phyloP scores from a whole-genome alignment of 805 yeast genomes.

The Cyberlindnera veronae region DNA sequence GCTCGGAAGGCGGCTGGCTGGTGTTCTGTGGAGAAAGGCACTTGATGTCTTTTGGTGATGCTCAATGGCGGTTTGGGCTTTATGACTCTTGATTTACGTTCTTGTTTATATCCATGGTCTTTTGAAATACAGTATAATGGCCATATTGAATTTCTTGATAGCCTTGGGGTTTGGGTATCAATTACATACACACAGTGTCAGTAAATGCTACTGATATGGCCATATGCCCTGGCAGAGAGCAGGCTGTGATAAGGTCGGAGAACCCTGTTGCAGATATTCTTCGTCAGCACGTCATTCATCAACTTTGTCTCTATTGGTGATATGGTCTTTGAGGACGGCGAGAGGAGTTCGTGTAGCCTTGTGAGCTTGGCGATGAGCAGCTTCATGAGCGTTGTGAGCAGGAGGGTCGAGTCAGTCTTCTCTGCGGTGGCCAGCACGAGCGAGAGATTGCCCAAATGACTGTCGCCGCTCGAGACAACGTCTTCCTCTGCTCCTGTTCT shows the following conservation, averaged over 20 bases:
- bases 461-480: no score
- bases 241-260: constrained; percentile 23
- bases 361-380: constrained; percentile 18
- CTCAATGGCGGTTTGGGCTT: background rate
- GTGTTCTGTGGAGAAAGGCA: constrained; percentile 26
- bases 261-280: constrained; percentile 20
- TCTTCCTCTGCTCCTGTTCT: background rate
- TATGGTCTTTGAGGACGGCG: background rate
- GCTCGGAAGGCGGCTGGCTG: constrained; percentile 59
- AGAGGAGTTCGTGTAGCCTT: constrained; percentile 8
- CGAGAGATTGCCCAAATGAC: no score
- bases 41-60: constrained; percentile 20
- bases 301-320: constrained; percentile 15
- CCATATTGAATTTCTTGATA: no score
- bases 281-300: constrained; percentile 21
- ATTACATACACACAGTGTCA: background rate
- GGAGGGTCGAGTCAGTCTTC: constrained; percentile 15
- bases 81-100: background rate
- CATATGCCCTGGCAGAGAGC: constrained; percentile 10
- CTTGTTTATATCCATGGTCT: no score
- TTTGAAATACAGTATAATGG: no score
- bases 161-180: no score
- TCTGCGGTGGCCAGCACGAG: no score
- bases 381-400: constrained; percentile 18
- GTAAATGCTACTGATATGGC: constrained; percentile 11